Percentiles rank a stretch among this genome's conserved stretches.
phyloP scores from a whole-genome alignment of 1,284 basidiomycete genomes.

The Malassezia furfur region DNA sequence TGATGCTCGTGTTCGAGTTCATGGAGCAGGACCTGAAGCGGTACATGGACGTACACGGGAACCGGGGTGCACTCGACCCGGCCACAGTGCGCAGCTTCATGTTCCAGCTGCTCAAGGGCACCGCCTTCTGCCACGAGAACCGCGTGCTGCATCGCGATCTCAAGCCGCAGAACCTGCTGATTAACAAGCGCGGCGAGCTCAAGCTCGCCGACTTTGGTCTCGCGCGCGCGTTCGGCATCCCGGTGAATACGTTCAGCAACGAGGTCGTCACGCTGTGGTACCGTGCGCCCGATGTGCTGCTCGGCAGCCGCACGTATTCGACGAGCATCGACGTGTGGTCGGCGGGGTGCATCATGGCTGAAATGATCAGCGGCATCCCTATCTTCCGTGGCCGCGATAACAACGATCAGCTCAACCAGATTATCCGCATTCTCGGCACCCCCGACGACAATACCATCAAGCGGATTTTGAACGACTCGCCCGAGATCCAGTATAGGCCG shows the following conservation, averaged over 20 bases:
- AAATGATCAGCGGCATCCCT: conserved; percentile 83
- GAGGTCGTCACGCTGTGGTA: conserved; percentile 88
- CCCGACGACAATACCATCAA: conserved; percentile 79
- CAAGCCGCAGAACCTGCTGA: conserved; percentile 94
- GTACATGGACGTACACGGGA: conserved; percentile 98
- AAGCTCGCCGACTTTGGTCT: conserved; percentile 81
- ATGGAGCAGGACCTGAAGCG: conserved; percentile 98
- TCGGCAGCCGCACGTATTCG: conserved; percentile 93
- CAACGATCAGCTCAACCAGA: conserved; percentile 91
- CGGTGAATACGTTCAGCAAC: conserved; percentile 47
- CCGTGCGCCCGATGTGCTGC: conserved; percentile 91
- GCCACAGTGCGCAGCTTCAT: conserved; percentile 90
- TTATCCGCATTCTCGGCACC: conserved; percentile 93
- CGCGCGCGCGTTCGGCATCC: conserved; percentile 61
- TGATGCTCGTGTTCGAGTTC: conserved; percentile 96
- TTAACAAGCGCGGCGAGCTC: conserved; percentile 93
- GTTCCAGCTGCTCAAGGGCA: conserved; percentile 94
- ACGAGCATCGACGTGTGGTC: conserved; percentile 99
- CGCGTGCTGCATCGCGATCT: conserved; percentile 93
- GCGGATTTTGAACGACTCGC: conserved; percentile 87
- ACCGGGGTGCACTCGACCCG: conserved; percentile 85
- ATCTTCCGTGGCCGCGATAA: conserved; percentile 96
- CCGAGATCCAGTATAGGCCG: conserved; percentile 77
- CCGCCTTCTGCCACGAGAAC: conserved; percentile 97
- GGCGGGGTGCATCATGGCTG: conserved; percentile 94